Evolutionary conservation across 805 yeast species (phyloP).

Genomic region (Starmerella apicola): DNA sequence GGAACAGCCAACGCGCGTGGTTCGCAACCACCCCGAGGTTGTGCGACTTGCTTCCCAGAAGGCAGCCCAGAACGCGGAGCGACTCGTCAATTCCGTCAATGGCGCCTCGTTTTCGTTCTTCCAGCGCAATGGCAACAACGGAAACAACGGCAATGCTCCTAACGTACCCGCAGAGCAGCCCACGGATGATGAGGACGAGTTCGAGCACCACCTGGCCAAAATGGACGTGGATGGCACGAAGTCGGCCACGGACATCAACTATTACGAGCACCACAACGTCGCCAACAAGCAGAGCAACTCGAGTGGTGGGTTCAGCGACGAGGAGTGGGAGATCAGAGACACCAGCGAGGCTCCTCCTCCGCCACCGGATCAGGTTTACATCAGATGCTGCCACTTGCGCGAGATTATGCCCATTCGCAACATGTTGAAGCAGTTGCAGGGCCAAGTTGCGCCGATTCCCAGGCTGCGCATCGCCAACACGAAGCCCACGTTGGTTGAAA

Average conservation of each 20-base stretch:
- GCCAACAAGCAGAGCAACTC: background rate
- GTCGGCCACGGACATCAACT: background rate
- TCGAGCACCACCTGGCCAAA: background rate
- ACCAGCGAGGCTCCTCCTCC: conserved; percentile 21
- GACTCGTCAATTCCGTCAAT: conserved; percentile 15
- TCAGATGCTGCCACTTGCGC: conserved; percentile 84
- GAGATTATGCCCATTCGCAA: conserved; percentile 90
- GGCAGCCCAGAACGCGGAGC: conserved; percentile 20
- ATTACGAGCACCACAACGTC: background rate
- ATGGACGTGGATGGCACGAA: conserved; percentile 14
- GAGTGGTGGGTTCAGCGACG: conserved; percentile 10
- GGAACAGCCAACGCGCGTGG: conserved; percentile 10
- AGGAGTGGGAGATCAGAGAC: conserved; percentile 19
- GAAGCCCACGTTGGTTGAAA: conserved; percentile 79
- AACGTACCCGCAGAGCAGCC: background rate
- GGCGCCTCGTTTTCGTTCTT: conserved; percentile 8
- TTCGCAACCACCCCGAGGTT: conserved; percentile 15
- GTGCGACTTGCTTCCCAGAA: conserved; percentile 11
- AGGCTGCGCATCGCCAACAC: conserved; percentile 67
- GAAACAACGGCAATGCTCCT: background rate
- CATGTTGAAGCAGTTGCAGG: conserved; percentile 66
- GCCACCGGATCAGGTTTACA: conserved; percentile 62
- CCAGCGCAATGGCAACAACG: background rate
- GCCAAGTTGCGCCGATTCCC: conserved; percentile 63
- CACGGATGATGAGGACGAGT: conserved; percentile 6